Evolutionary conservation across 768 basidiomycete species (phyloP), one percentile per base, ranked within the genome.

Genomic region (Epithele typhae): DNA sequence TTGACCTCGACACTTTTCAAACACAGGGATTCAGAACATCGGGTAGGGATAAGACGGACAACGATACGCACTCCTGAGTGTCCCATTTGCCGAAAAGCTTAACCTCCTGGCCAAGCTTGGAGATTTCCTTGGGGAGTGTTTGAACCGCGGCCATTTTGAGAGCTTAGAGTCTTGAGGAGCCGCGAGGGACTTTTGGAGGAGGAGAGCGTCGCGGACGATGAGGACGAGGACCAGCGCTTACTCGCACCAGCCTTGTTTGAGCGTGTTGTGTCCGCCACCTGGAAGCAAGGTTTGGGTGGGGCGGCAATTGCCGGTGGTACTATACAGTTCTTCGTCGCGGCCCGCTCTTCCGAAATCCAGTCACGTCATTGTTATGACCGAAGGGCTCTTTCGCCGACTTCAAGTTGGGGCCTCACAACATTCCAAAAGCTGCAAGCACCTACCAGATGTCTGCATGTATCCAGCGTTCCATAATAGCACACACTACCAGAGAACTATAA

Each of bases 21-120:
- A 12, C 23, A 39, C 25, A 22, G 34, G 22, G 24, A 18, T 36
- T 10, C 35, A 53, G 24, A 36, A 38, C 44, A 35, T 47, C 18
- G 17, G 30, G 18, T 14, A 43, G 36, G 25, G 35, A 47, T 40
- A 43, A 42, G 4, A 43, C 9, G 19, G 19, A 1, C 22, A 17
- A 9, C 8, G n/a, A 40, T 40, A 78, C 92, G 71, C 78, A 96
- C 94, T 92, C 93, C 65, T 92, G 85, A 54, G 92, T 88, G 47
- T 97, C 94, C 96, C 96, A 99, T 77, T 94, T 94, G 64, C 92
- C 93, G 67, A 99, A 99, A 53, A 99, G 84, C 73, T 95, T 96
- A 64, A 98, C 81, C 59, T 91, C 89, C 67, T 78, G 78, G 54
- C 84, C 87, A 58, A 90, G 73, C 68, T 71, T 87, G 52, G 87